These are phyloP conservation scores for Pilasporangium apinafurcum DNA, from an alignment of 352 stramenopile genomes.

Conservation along the genomic window DNA sequence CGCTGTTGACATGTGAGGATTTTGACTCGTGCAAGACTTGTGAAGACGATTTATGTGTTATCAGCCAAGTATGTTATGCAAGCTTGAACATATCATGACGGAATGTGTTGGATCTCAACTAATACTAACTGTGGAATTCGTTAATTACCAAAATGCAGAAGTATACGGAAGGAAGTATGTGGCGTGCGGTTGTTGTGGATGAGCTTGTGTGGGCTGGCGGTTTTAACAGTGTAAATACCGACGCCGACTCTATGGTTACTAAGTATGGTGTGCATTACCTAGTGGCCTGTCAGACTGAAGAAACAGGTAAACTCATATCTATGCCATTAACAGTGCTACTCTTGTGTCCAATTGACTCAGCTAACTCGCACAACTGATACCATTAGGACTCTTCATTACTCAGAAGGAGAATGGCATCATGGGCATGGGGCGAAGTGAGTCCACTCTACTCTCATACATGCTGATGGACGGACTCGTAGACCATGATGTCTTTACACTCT, in stretches of 20 bases:
- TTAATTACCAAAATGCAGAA: too few relatives aligned
- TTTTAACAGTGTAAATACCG: constrained; percentile 29
- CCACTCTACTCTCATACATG: constrained; percentile 72
- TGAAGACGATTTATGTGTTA: constrained; percentile 54
- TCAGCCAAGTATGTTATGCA: constrained; percentile 68
- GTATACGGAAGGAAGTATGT: constrained; percentile 88
- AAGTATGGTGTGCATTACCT: constrained; percentile 71
- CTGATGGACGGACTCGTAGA: constrained; percentile 37
- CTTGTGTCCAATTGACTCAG: too few relatives aligned
- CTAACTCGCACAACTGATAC: too few relatives aligned
- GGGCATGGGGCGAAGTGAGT: constrained; percentile 60
- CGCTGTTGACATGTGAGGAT: constrained; percentile 53
- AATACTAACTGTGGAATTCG: too few relatives aligned
- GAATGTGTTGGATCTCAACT: too few relatives aligned
- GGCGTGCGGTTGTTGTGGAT: constrained; percentile 71
- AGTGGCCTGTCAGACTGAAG: constrained; percentile 73
- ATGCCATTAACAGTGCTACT: too few relatives aligned
- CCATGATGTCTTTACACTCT: constrained; percentile 46
- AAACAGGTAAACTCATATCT: too few relatives aligned
- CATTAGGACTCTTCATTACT: constrained; percentile 77
- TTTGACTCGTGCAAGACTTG: constrained; percentile 49
- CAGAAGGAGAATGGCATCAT: constrained; percentile 90
- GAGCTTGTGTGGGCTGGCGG: constrained; percentile 78
- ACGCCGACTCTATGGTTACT: constrained; percentile 43
- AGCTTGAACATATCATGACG: too few relatives aligned